Percentiles rank a stretch among this genome's conserved stretches.
Conservation (phyloP, 2,329 filamentous ascomycete genomes). For the Verticillium longisporum region DNA sequence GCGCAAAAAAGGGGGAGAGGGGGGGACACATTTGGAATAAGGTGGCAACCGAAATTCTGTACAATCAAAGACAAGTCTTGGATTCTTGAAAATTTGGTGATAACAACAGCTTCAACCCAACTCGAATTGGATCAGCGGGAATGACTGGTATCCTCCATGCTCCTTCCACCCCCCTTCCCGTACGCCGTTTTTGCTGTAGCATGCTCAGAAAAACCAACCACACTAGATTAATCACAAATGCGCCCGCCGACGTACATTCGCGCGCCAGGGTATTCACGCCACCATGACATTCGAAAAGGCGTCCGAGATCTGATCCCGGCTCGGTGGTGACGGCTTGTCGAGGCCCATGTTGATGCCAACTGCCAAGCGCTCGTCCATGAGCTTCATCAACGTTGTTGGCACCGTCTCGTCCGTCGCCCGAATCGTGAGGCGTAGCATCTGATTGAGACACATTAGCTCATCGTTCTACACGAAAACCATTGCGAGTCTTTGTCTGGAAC, state of each 20-base stretch:
- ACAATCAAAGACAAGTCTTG: not conserved
- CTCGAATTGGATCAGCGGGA: not conserved
- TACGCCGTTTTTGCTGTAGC: not conserved
- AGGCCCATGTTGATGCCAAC: slow-evolving; percentile 28
- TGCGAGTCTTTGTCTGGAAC: not conserved
- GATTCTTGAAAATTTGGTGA: not conserved
- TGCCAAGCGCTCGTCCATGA: slow-evolving; percentile 80
- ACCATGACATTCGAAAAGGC: slow-evolving; percentile 53
- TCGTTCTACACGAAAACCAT: too few species aligned
- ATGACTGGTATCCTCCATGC: slow-evolving; percentile 2
- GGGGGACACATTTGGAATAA: too few species aligned
- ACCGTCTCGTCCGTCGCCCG: slow-evolving; percentile 89
- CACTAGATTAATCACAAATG: not conserved
- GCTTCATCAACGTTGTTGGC: slow-evolving; percentile 69
- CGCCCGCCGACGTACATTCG: not conserved
- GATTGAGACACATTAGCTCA: slow-evolving; percentile 13
- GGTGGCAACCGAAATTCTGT: not conserved
- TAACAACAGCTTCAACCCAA: not conserved
- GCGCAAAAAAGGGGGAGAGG: not conserved
- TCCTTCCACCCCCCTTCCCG: not conserved
- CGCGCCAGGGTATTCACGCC: slow-evolving; percentile 14
- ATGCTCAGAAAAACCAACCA: not conserved
- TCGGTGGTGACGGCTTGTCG: slow-evolving; percentile 32
- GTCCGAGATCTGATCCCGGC: slow-evolving; percentile 45
- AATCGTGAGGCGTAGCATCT: slow-evolving; percentile 96